These are phyloP conservation scores for Sinapis alba DNA, from an alignment of 441 rosid species.

Conservation along the genomic window DNA sequence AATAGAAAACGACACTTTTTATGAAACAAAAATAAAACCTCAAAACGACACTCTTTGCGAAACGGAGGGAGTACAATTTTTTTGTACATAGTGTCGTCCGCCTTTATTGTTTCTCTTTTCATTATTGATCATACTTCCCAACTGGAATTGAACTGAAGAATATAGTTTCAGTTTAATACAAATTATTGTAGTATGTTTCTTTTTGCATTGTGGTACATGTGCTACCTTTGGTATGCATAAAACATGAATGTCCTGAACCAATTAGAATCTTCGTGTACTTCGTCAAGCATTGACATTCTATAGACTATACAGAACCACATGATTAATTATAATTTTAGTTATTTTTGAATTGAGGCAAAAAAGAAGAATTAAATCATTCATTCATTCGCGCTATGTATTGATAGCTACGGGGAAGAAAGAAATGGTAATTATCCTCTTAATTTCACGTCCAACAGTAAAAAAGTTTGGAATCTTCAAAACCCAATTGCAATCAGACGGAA, in stretches of 20 bases:
- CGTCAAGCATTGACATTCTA: neutral
- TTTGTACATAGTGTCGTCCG: neutral
- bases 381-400: neutral
- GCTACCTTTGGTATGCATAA: neutral
- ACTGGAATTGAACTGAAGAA: slow-evolving; percentile 35
- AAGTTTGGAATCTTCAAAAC: no score
- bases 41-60: no score
- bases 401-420: neutral
- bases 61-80: no score
- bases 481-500: no score
- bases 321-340: neutral
- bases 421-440: no score
- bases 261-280: neutral
- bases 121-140: slow-evolving; percentile 34
- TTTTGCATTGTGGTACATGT: slow-evolving; percentile 22
- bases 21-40: no score
- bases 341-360: neutral
- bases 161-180: slow-evolving; percentile 13
- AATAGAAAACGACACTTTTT: no score
- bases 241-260: neutral
- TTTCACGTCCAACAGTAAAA: no score
- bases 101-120: neutral
- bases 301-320: neutral
- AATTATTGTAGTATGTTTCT: neutral
- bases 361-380: neutral